Conservation (phyloP, 306 rosid genomes). For the Spatholobus suberectus region DNA sequence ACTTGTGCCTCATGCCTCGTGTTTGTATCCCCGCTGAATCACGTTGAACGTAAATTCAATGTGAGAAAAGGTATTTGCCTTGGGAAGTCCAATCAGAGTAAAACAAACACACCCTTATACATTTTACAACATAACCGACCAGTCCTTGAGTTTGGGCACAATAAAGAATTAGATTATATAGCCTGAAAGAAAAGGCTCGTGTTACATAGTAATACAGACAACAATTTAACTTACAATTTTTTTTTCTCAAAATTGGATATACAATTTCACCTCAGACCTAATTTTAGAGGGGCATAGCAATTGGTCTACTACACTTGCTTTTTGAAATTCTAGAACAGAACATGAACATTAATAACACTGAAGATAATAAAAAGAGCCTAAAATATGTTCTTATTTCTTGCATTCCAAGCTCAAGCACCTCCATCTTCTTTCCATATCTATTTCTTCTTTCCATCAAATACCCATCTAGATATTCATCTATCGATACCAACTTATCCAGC, state of each 20-base stretch:
- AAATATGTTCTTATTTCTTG: conserved; percentile 98
- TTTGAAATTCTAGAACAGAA: conserved; percentile 98
- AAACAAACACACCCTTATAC: not conserved
- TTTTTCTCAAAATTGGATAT: conserved; percentile 48
- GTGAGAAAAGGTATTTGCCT: too few relatives aligned
- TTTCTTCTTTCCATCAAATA: conserved; percentile 92
- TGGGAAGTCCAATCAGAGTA: not conserved
- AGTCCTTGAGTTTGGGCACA: conserved; percentile 24
- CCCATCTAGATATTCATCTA: conserved; percentile 95
- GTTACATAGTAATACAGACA: conserved; percentile 33
- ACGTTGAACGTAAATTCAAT: not conserved
- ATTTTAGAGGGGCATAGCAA: conserved; percentile 68
- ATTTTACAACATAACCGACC: conserved; percentile 7
- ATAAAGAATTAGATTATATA: conserved; percentile 45
- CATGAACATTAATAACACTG: conserved; percentile 89
- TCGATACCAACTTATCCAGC: conserved; percentile 78
- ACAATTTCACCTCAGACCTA: conserved; percentile 45
- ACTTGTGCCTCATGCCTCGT: not conserved
- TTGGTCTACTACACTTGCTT: conserved; percentile 76
- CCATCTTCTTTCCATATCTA: conserved; percentile 94
- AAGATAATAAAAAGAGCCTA: conserved; percentile 92
- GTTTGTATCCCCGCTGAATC: not conserved
- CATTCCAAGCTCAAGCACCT: conserved; percentile 95
- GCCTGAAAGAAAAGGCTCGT: conserved; percentile 4
- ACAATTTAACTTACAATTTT: conserved; percentile 31